A percentile compares a stretch with the other conserved stretches of the same genome.
Conservation (phyloP, 2,329 filamentous ascomycete species). For the Penicillium sp. region DNA sequence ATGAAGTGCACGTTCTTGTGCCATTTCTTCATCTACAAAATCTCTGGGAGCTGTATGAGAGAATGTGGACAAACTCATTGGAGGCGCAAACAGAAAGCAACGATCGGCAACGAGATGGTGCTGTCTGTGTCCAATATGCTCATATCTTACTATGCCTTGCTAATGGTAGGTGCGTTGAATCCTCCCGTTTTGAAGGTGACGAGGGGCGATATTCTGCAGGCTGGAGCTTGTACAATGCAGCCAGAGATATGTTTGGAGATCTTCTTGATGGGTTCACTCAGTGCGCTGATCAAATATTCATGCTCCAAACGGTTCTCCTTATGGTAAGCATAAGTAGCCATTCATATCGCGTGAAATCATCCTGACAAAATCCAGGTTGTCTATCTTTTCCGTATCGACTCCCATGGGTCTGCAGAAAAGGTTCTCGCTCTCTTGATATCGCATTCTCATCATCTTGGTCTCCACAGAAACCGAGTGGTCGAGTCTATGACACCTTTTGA, state of each 20-base stretch:
- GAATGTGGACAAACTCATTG: conserved; percentile 9
- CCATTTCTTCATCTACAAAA: conserved; percentile 23
- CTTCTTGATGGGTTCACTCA: conserved; percentile 11
- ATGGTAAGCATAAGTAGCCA: background rate
- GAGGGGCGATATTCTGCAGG: conserved; percentile 22
- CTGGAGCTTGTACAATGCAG: conserved; percentile 25
- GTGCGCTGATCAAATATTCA: conserved; percentile 9
- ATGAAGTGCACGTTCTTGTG: conserved; percentile 24
- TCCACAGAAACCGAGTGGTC: conserved; percentile 20
- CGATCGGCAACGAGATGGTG: background rate
- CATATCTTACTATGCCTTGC: conserved; percentile 19
- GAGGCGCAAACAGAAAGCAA: background rate
- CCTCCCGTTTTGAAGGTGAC: conserved; percentile 9
- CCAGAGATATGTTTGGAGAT: conserved; percentile 9
- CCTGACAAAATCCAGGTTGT: conserved; percentile 11
- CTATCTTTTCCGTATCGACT: conserved; percentile 23
- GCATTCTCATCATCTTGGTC: conserved; percentile 22
- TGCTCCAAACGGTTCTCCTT: background rate
- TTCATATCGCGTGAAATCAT: background rate
- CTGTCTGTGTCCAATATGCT: conserved; percentile 12
- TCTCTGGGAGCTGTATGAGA: conserved; percentile 12
- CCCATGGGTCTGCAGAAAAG: conserved; percentile 15
- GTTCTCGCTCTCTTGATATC: conserved; percentile 20
- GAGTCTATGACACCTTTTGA: conserved; percentile 12
- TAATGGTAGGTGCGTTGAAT: conserved; percentile 24